Conservation (phyloP, 805 yeast genomes). For the Candida mattraensis region DNA sequence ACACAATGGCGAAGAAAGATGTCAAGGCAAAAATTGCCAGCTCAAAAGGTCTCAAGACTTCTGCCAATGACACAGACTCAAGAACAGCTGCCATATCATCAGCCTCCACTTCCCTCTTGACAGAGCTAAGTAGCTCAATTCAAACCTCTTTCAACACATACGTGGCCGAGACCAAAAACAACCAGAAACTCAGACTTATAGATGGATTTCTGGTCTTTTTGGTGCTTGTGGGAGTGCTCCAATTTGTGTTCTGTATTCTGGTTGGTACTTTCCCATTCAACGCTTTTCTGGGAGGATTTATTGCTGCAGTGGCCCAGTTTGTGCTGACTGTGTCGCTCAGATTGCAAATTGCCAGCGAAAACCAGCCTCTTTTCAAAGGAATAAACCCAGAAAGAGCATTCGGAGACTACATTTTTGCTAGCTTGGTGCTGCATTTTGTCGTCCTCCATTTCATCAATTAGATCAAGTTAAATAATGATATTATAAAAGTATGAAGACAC, state of each 20-base stretch:
- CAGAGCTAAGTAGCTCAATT: slow-evolving; percentile 35
- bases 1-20: slow-evolving; percentile 42
- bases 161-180: slow-evolving; percentile 26
- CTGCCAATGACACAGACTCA: slow-evolving; percentile 1
- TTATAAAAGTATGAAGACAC: slow-evolving; percentile 1
- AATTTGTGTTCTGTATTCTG: slow-evolving; percentile 71
- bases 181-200: slow-evolving; percentile 58
- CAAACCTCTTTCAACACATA: slow-evolving; percentile 34
- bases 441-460: slow-evolving; percentile 89
- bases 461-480: slow-evolving; percentile 7
- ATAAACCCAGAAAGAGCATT: slow-evolving; percentile 56
- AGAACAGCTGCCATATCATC: slow-evolving; percentile 7
- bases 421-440: slow-evolving; percentile 84
- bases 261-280: slow-evolving; percentile 95
- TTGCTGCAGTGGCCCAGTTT: slow-evolving; percentile 92
- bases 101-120: slow-evolving; percentile 19
- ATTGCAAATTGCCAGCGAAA: slow-evolving; percentile 54
- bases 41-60: too few relatives aligned
- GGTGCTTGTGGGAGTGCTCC: slow-evolving; percentile 72
- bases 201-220: slow-evolving; percentile 76
- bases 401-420: slow-evolving; percentile 86
- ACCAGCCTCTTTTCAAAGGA: slow-evolving; percentile 23
- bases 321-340: slow-evolving; percentile 83
- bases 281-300: slow-evolving; percentile 92
- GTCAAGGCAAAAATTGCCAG: slow-evolving; percentile 21